These are phyloP conservation scores for Trypanosoma avium DNA, from an alignment of 208 protist species.

Conservation along the genomic window DNA sequence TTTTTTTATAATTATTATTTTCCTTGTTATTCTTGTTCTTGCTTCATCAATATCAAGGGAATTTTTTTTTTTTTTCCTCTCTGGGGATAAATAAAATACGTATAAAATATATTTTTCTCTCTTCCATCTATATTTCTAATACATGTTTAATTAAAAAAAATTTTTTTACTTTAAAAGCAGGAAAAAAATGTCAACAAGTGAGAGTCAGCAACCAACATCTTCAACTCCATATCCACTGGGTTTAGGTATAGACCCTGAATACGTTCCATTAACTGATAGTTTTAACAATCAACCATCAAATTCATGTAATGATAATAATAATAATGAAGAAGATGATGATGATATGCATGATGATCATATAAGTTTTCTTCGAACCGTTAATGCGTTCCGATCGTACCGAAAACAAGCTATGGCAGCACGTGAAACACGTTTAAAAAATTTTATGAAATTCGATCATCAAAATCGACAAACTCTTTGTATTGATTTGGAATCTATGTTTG, in stretches of 20 bases:
- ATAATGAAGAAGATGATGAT: slow-evolving; percentile 27
- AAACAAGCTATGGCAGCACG: slow-evolving; percentile 62
- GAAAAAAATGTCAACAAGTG: slow-evolving; percentile 1
- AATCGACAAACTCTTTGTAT: slow-evolving; percentile 73
- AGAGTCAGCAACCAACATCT: background rate
- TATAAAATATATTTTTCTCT: no score
- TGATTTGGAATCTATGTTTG: slow-evolving; percentile 76
- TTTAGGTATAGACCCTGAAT: background rate
- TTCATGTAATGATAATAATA: background rate
- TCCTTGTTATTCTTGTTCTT: slow-evolving; percentile 3
- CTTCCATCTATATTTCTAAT: slow-evolving; percentile 11
- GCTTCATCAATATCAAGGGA: slow-evolving; percentile 3
- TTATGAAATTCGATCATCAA: slow-evolving; percentile 76
- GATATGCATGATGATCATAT: slow-evolving; percentile 87
- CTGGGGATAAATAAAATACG: background rate
- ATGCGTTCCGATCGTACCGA: slow-evolving; percentile 77
- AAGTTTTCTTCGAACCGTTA: slow-evolving; percentile 85
- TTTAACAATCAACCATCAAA: background rate
- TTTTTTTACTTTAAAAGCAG: background rate
- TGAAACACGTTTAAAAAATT: slow-evolving; percentile 78
- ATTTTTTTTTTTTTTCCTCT: background rate
- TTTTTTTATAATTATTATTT: slow-evolving; percentile 1
- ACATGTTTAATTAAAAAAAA: slow-evolving; percentile 5
- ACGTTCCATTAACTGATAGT: background rate
- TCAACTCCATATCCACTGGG: slow-evolving; percentile 11